Percentiles rank a stretch among this genome's conserved stretches.
Conservation (phyloP, 2,329 filamentous ascomycete genomes). For the Kalaharituber pfeilii region DNA sequence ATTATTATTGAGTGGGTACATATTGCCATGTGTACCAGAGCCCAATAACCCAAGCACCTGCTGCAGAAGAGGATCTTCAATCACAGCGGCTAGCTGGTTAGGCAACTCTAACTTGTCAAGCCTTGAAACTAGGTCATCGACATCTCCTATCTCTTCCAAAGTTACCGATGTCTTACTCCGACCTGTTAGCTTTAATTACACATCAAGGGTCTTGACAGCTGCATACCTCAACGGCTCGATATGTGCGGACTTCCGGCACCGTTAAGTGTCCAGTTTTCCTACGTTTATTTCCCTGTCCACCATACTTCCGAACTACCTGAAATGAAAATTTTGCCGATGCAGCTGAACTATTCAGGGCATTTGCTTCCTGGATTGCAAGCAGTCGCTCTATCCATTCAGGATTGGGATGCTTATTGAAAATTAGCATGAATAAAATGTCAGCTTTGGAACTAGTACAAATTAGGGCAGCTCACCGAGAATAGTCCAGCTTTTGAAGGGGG, state of each 20-base stretch:
- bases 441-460: neutral
- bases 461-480: constrained; percentile 15
- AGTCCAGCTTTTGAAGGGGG: constrained; percentile 12
- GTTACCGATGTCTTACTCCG: constrained; percentile 41
- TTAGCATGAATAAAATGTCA: constrained; percentile 24
- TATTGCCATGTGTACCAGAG: constrained; percentile 11
- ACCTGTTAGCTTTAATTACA: constrained; percentile 5
- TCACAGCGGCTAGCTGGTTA: constrained; percentile 60
- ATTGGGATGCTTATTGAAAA: constrained; percentile 46
- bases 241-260: constrained; percentile 56
- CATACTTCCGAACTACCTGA: constrained; percentile 14
- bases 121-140: constrained; percentile 49
- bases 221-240: constrained; percentile 48
- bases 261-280: constrained; percentile 35
- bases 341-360: constrained; percentile 25
- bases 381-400: constrained; percentile 54
- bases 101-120: constrained; percentile 66
- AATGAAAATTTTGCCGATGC: constrained; percentile 10
- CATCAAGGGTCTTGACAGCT: constrained; percentile 9
- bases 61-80: constrained; percentile 60
- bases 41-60: constrained; percentile 48
- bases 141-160: constrained; percentile 61
- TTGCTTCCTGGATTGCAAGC: constrained; percentile 45
- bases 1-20: constrained; percentile 19
- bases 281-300: constrained; percentile 23